Base-by-base conservation (phyloP, 345 rosid species). In the Ceriops decandra region DNA sequence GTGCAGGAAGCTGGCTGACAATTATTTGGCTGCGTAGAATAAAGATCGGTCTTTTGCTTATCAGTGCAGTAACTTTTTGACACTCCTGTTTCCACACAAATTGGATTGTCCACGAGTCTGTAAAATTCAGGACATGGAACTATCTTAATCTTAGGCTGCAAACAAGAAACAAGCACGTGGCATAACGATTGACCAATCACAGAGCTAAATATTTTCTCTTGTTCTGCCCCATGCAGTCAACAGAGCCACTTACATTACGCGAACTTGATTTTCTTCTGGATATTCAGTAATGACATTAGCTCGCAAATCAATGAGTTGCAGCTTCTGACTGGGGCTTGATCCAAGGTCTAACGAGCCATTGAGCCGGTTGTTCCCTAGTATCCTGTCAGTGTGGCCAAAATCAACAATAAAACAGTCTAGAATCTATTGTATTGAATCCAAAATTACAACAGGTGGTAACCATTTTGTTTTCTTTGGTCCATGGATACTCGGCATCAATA, bases 81-180 rank as follows among this genome's bases (percentile, higher is more conserved):
- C 30, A 46, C 38, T 62, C 79, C 88, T 0, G 74, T 22, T 69
- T 88, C 88, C 13, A 6, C 22, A 67, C 98, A 95, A 67, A 86
- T 69, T 22, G 86, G 98, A 71, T 92, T 91, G 17, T 26, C 77
- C 17, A 65, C 69, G 73, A 95, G 88, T 79, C 99, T 92, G 91
- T 82, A 70, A 73, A 46, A 70, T 60, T 19, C 32, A 9, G 4
- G 3, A 26, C 47, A 26, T 19, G 31, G 13, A 53, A 32, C 47
- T 2, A 42, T 42, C 47, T 42, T 42, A 42, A 42, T 10, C 47
- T 38, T 38, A 38, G 0, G 16, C 3, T 38, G 15, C 4, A 2
- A 11, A 10, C 11, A 42, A 42, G 47, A 11, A 42, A 11, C 3
- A 42, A 42, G 47, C 47, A 38, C 0, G 15, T 2, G 47, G 15